phyloP scores from a whole-genome alignment of 768 basidiomycete species.

The Plicaturopsis crispa region DNA sequence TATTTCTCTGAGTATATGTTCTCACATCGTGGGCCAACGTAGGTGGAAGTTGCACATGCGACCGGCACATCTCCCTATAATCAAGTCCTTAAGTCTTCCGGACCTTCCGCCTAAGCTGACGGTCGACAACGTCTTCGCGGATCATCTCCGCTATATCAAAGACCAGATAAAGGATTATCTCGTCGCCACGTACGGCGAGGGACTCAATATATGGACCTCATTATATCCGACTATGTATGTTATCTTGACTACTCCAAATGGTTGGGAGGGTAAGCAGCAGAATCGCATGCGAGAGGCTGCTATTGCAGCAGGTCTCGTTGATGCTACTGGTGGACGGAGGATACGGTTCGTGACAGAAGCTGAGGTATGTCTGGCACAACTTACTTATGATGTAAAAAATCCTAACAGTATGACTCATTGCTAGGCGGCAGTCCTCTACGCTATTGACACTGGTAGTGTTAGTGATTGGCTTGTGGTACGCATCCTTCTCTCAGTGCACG shows the following conservation, averaged over 20 bases:
- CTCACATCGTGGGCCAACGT: not conserved
- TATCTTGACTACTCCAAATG: constrained; percentile 16
- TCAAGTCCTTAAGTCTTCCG: constrained; percentile 10
- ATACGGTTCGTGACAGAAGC: constrained; percentile 14
- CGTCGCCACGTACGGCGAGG: constrained; percentile 8
- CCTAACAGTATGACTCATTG: not conserved
- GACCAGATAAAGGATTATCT: constrained; percentile 12
- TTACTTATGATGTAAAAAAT: not conserved
- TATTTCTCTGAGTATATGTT: not conserved
- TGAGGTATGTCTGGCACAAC: not conserved
- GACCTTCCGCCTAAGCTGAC: constrained; percentile 8
- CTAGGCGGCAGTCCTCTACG: constrained; percentile 15
- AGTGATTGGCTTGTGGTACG: constrained; percentile 14
- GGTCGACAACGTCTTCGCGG: constrained; percentile 11
- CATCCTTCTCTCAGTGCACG: too few species aligned
- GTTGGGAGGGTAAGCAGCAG: constrained; percentile 16
- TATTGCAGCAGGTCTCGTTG: constrained; percentile 13
- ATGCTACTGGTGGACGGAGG: constrained; percentile 9
- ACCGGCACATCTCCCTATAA: constrained; percentile 13
- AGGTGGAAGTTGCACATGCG: constrained; percentile 15
- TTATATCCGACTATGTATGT: constrained; percentile 12
- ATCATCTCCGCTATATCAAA: constrained; percentile 13
- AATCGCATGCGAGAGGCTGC: constrained; percentile 13
- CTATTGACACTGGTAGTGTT: constrained; percentile 13
- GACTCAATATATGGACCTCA: constrained; percentile 10